A percentile compares a stretch with the other conserved stretches of the same genome.
Conservation (phyloP, 1,139 yeast genomes). For the Scheffersomyces parashehatae region DNA sequence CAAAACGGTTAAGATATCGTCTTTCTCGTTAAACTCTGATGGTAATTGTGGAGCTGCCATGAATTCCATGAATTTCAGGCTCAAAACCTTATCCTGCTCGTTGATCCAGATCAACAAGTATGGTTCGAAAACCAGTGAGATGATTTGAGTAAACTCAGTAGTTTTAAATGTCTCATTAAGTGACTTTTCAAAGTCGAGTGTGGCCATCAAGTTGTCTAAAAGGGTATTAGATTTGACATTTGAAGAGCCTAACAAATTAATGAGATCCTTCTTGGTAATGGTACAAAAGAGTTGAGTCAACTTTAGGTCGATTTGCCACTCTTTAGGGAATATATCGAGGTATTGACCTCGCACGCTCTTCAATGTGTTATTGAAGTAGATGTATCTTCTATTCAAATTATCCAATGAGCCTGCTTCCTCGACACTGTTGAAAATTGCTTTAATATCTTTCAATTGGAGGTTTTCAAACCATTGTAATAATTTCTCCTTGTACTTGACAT, state of each 20-base stretch:
- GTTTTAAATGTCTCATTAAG: slow-evolving; percentile 59
- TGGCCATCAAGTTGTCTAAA: slow-evolving; percentile 28
- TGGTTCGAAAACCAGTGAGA: slow-evolving; percentile 82
- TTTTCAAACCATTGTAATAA: slow-evolving; percentile 75
- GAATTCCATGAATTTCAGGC: slow-evolving; percentile 62
- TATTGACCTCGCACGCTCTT: slow-evolving; percentile 57
- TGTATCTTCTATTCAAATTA: slow-evolving; percentile 75
- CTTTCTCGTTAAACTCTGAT: slow-evolving; percentile 27
- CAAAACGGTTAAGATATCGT: slow-evolving; percentile 33
- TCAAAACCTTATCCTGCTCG: slow-evolving; percentile 70
- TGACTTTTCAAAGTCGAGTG: slow-evolving; percentile 72
- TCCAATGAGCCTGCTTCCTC: slow-evolving; percentile 96
- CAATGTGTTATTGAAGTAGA: slow-evolving; percentile 75
- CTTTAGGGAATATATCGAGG: slow-evolving; percentile 58
- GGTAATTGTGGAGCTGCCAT: slow-evolving; percentile 51
- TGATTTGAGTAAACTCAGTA: slow-evolving; percentile 46
- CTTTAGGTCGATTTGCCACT: slow-evolving; percentile 70
- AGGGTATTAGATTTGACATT: slow-evolving; percentile 11
- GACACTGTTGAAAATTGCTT: slow-evolving; percentile 66
- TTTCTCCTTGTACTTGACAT: slow-evolving; percentile 58
- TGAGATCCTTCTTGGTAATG: slow-evolving; percentile 67
- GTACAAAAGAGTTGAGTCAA: slow-evolving; percentile 66
- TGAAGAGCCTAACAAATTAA: slow-evolving; percentile 11
- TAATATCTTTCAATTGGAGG: slow-evolving; percentile 70
- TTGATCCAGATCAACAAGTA: slow-evolving; percentile 84